Base-by-base conservation (phyloP, 2,329 filamentous ascomycete species). In the Fusarium sp. region DNA sequence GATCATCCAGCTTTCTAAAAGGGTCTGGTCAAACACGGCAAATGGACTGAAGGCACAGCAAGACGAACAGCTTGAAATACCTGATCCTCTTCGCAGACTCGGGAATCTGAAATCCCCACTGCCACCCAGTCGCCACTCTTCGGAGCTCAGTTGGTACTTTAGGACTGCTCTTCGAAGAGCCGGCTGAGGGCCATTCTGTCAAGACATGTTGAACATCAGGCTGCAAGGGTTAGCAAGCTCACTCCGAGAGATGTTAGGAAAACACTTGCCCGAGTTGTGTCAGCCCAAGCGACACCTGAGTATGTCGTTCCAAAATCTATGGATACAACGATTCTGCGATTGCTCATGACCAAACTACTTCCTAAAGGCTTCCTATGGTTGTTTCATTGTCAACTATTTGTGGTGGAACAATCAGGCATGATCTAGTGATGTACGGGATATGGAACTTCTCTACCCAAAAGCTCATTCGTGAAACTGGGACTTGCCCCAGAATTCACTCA, bases 221-320 rank as follows among this genome's bases (percentile, higher is more conserved):
- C 64, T 83, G 68, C 45, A 72, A 8, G 47, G 55, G 58, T 82
- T 63, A 81, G 79, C 71, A 64, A 47, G 50, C 56, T 63, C 44
- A 50, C 42, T 66, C 48, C 41, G 7, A 54, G 39, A 51, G 39
- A 45, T 24, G 28, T 39, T 48, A 72, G 48, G 50, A 51, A 18
- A 62, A 48, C 28, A 73, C 81, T 79, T 80, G 82, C 82, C 42
- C 79, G 79, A 54, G 74, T 81, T 53, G 85, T 85, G 66, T 86
- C 83, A 47, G 84, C 84, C 85, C 86, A 89, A 36, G 86, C 86
- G n/a, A 89, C 82, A 36, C 87, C 87, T 20, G 87, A 88, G 76
- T 86, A 89, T 9, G 88, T 90, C 18, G 87, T 89, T 32, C 88
- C 87, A 73, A 89, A 89, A 75, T 89, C 87, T 66, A 89, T 86